Conservation (phyloP, 2,329 filamentous ascomycete species). For the Bipolaris sorokiniana region DNA sequence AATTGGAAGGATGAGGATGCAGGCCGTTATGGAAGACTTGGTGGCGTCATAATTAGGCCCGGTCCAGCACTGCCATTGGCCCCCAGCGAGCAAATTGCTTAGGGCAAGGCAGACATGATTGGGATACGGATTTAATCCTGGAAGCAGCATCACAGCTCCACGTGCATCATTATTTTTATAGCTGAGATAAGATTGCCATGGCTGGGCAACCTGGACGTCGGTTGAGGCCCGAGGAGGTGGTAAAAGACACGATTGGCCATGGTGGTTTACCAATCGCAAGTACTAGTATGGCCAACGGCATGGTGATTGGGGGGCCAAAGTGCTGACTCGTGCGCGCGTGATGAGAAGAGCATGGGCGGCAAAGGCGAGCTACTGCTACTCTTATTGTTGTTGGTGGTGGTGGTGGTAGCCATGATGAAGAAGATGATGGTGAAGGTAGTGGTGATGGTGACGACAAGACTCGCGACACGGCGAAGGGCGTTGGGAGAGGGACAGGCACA, state of each 20-base stretch:
- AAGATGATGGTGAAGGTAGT: not conserved
- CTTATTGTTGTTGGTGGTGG: not conserved
- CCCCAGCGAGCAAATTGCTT: slow-evolving; percentile 7
- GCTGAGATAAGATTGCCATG: slow-evolving; percentile 12
- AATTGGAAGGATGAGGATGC: slow-evolving; percentile 4
- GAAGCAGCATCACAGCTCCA: not conserved
- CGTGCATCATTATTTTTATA: slow-evolving; percentile 10
- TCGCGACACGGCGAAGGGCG: not conserved
- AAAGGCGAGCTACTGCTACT: not conserved
- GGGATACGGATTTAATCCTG: slow-evolving; percentile 6
- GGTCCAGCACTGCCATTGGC: slow-evolving; percentile 14
- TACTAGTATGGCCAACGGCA: not conserved
- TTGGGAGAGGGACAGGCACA: not conserved
- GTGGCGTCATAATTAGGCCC: slow-evolving; percentile 10
- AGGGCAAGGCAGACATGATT: slow-evolving; percentile 22
- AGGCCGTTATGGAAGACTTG: not conserved
- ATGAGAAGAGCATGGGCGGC: slow-evolving; percentile 1
- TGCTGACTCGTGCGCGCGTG: not conserved
- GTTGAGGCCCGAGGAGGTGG: not conserved
- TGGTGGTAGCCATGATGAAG: not conserved
- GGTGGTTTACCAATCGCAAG: not conserved
- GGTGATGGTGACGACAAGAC: not conserved
- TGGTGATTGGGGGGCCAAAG: not conserved
- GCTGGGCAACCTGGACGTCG: slow-evolving; percentile 3
- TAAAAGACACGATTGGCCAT: not conserved